Percentiles rank a stretch among this genome's conserved stretches.
Conservation (phyloP, 345 rosid genomes). For the Linum lewisii region DNA sequence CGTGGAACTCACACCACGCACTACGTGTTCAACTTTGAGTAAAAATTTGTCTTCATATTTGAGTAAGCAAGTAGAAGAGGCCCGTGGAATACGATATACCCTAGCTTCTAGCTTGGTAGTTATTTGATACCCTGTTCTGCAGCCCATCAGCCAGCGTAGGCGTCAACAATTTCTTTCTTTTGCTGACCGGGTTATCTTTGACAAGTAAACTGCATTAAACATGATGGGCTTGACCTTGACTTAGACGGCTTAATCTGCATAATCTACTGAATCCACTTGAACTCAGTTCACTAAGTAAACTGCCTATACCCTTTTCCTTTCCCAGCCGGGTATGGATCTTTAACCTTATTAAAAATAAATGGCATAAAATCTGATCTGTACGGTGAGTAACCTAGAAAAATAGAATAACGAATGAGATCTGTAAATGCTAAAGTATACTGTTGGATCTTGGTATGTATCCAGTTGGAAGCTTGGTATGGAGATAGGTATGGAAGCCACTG, state of each 20-base stretch:
- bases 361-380: background rate
- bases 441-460: background rate
- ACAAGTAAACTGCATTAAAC: background rate
- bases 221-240: background rate
- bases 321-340: background rate
- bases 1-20: too few relatives aligned
- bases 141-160: background rate
- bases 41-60: too few relatives aligned
- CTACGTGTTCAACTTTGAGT: too few relatives aligned
- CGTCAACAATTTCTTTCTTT: background rate
- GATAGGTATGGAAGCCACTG: constrained; percentile 6
- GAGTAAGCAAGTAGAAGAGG: too few relatives aligned
- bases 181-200: background rate
- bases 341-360: background rate
- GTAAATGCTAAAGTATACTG: background rate
- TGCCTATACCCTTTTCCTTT: background rate
- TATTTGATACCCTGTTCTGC: too few relatives aligned
- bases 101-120: too few relatives aligned
- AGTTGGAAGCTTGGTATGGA: background rate
- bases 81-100: too few relatives aligned
- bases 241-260: background rate
- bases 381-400: background rate
- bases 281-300: background rate
- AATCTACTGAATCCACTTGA: background rate
- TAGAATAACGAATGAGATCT: background rate